phyloP scores from a whole-genome alignment of 441 rosid species.

The Erysimum cheiri region DNA sequence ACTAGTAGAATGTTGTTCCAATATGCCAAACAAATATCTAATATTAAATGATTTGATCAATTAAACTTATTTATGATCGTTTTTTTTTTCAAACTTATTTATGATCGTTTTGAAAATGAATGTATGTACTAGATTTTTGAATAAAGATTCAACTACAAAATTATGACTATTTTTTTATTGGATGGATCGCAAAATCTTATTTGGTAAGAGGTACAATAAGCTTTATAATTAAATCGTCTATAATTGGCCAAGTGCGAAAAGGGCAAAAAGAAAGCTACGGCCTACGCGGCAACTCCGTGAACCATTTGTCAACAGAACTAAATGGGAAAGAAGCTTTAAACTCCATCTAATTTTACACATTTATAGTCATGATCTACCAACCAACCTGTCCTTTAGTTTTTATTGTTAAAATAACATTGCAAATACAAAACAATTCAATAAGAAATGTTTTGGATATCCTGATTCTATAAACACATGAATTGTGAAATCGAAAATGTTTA shows the following conservation, averaged over 20 bases:
- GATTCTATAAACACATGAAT: not conserved
- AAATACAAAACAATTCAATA: not conserved
- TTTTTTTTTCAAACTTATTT: no score
- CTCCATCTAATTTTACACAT: constrained; percentile 31
- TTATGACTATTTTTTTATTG: no score
- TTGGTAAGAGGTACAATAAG: not conserved
- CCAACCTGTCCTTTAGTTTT: constrained; percentile 22
- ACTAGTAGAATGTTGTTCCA: not conserved
- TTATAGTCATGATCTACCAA: constrained; percentile 25
- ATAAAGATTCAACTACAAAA: no score
- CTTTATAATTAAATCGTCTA: constrained; percentile 5
- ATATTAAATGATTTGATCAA: not conserved
- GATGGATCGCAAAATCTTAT: no score
- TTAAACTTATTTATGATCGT: not conserved
- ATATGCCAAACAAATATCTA: not conserved
- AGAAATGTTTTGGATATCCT: not conserved
- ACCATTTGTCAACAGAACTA: constrained; percentile 40
- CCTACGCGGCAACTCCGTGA: constrained; percentile 27
- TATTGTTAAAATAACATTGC: not conserved
- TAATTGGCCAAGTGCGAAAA: constrained; percentile 33
- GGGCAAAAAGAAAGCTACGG: constrained; percentile 3
- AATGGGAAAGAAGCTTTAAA: constrained; percentile 32
- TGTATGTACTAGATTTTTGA: no score
- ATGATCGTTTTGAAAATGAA: not conserved
- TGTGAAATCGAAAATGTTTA: not conserved